Evolutionary conservation across 176 grass and related monocot genomes (phyloP).

Genomic region (Coix lacrymajobi): DNA sequence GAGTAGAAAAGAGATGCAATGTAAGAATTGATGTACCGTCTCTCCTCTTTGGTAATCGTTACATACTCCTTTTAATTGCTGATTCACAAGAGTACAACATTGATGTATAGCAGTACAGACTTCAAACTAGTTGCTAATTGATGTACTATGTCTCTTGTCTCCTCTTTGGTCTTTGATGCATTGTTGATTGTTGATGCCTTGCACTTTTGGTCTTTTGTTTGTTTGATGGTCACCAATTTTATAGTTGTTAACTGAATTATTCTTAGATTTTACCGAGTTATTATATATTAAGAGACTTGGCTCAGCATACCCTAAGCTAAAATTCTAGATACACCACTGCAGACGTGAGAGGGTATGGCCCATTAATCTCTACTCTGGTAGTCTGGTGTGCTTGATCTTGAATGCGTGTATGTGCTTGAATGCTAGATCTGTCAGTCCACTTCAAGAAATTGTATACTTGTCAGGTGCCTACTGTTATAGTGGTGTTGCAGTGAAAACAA

Average conservation of each 20-base stretch:
- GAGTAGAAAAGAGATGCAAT: no score
- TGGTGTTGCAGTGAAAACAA: background rate
- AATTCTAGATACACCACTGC: background rate
- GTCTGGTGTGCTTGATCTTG: background rate
- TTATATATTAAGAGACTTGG: background rate
- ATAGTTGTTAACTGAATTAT: background rate
- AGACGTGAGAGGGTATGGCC: background rate
- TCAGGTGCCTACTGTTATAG: background rate
- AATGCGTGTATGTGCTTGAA: background rate
- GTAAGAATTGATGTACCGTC: no score
- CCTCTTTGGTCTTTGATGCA: background rate
- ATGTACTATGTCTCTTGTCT: background rate
- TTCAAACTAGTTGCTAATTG: background rate
- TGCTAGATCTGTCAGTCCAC: background rate
- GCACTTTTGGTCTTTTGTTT: background rate
- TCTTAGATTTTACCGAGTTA: background rate
- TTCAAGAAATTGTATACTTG: background rate
- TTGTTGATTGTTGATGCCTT: background rate
- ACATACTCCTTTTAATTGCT: no score
- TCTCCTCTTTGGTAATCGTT: no score
- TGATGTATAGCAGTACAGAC: background rate
- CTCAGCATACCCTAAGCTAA: background rate
- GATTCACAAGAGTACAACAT: no score
- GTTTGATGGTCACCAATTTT: background rate
- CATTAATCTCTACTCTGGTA: background rate